Conservation (phyloP, 805 yeast genomes). For the Candida silvicultrix region DNA sequence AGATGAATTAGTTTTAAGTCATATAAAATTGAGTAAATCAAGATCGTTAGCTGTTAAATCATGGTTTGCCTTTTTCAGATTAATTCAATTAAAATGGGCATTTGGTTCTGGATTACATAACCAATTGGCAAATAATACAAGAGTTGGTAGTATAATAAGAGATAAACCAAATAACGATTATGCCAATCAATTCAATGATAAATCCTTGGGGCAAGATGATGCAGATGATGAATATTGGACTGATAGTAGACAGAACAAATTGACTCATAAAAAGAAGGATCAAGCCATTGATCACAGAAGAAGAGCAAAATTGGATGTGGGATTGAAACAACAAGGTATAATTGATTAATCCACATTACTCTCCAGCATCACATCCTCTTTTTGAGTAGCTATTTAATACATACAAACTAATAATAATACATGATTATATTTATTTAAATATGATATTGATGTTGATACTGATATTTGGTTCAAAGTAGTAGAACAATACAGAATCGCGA, state of each 20-base stretch:
- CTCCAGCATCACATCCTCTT: no score
- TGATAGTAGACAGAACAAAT: slow-evolving; percentile 8
- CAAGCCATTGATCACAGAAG: slow-evolving; percentile 17
- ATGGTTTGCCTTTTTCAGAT: slow-evolving; percentile 24
- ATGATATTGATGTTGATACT: no score
- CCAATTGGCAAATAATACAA: slow-evolving; percentile 19
- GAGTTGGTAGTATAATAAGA: slow-evolving; percentile 13
- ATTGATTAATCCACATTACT: background rate
- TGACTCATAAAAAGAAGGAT: slow-evolving; percentile 12
- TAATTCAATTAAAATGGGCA: slow-evolving; percentile 20
- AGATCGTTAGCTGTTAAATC: slow-evolving; percentile 22
- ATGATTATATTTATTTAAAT: no score
- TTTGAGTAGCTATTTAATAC: no score
- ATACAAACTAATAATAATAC: no score
- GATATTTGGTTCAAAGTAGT: no score
- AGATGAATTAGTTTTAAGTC: slow-evolving; percentile 15
- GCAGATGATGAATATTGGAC: slow-evolving; percentile 5
- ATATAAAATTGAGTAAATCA: slow-evolving; percentile 20
- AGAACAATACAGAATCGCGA: no score
- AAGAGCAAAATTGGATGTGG: slow-evolving; percentile 13
- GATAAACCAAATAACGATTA: slow-evolving; percentile 11
- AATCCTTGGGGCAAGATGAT: background rate
- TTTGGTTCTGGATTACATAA: slow-evolving; percentile 19
- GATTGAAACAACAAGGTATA: slow-evolving; percentile 19
- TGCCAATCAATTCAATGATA: slow-evolving; percentile 7